Evolutionary conservation across 805 yeast genomes (phyloP).

Genomic region (Barnettozyma sucrosica): DNA sequence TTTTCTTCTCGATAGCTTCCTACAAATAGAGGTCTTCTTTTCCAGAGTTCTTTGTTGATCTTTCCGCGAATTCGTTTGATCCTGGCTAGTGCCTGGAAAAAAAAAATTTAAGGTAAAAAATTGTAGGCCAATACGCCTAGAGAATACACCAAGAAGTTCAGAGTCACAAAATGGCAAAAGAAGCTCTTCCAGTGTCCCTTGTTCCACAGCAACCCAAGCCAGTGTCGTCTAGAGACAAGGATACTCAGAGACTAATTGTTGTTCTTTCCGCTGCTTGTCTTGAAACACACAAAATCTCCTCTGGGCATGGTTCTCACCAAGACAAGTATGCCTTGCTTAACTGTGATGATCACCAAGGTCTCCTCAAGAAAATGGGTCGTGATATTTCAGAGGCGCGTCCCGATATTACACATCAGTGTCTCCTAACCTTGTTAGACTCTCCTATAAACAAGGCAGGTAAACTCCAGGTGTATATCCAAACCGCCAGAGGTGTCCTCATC

Average conservation of each 20-base stretch:
- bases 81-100: not conserved
- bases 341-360: conserved; percentile 98
- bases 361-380: conserved; percentile 90
- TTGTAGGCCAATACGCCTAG: not conserved
- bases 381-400: conserved; percentile 98
- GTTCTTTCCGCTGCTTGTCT: conserved; percentile 95
- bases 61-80: not conserved
- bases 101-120: not conserved
- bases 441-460: conserved; percentile 97
- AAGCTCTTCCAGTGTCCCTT: conserved; percentile 56
- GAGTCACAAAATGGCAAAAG: conserved; percentile 5
- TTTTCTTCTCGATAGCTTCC: not conserved
- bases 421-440: conserved; percentile 89
- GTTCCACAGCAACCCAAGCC: conserved; percentile 86
- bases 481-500: conserved; percentile 89
- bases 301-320: conserved; percentile 65
- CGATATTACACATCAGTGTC: conserved; percentile 98
- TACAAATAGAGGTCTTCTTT: not conserved
- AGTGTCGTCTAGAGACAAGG: conserved; percentile 77
- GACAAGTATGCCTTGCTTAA: conserved; percentile 91
- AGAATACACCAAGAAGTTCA: not conserved
- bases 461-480: conserved; percentile 92
- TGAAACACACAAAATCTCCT: conserved; percentile 86
- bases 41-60: not conserved
- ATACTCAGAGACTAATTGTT: conserved; percentile 81